phyloP scores from a whole-genome alignment of 345 rosid genomes.

The Excoecaria agallocha region DNA sequence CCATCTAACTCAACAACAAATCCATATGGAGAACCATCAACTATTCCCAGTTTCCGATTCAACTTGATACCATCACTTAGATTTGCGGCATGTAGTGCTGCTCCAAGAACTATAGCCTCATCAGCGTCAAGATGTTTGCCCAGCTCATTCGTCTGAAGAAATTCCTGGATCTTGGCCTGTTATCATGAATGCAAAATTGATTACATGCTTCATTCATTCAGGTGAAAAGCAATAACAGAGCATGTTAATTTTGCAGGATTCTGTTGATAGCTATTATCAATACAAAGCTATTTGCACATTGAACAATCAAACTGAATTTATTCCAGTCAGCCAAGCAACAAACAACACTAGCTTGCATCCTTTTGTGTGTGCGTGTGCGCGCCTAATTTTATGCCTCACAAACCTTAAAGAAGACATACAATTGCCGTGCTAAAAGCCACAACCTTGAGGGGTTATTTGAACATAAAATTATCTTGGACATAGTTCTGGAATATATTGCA shows the following conservation, averaged over 20 bases:
- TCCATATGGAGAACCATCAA: conserved; percentile 92
- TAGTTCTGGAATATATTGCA: neutral
- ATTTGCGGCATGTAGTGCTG: conserved; percentile 91
- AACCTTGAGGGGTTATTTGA: neutral
- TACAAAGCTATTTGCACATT: neutral
- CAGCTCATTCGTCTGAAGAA: conserved; percentile 79
- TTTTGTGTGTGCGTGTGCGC: neutral
- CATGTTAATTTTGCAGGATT: neutral
- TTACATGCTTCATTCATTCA: conserved; percentile 9
- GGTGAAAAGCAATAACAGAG: conserved; percentile 1
- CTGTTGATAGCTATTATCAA: neutral
- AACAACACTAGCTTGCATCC: neutral
- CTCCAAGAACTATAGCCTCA: conserved; percentile 96
- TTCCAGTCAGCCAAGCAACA: conserved; percentile 3
- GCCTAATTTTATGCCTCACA: neutral
- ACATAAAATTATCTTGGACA: neutral
- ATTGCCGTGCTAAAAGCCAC: neutral
- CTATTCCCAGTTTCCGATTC: conserved; percentile 90
- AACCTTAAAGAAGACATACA: neutral
- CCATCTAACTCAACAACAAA: conserved; percentile 73
- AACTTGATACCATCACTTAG: conserved; percentile 96
- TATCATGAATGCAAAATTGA: conserved; percentile 1
- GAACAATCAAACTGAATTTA: neutral
- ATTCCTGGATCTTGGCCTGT: conserved; percentile 91
- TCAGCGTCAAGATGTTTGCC: conserved; percentile 99